A percentile compares a stretch with the other conserved stretches of the same genome.
These are phyloP conservation scores for Trypanosomatidae sp. DNA, from an alignment of 208 protist species.

Conservation along the genomic window DNA sequence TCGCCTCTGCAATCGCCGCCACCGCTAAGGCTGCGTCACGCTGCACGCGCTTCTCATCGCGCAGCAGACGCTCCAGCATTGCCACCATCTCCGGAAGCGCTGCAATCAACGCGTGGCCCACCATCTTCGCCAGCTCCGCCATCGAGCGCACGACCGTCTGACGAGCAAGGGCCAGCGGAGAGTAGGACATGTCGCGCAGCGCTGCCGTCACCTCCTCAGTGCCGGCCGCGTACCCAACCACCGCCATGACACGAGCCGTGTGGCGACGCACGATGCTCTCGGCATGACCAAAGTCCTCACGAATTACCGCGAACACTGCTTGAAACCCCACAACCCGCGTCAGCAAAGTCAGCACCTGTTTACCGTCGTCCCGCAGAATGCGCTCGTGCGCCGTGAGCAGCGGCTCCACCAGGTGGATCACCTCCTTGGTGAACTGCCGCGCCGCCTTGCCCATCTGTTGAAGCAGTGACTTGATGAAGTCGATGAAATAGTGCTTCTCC, in stretches of 20 bases:
- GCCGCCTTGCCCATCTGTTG: constrained; percentile 98
- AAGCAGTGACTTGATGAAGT: constrained; percentile 99
- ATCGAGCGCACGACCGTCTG: constrained; percentile 98
- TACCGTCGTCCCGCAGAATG: constrained; percentile 98
- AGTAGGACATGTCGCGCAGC: constrained; percentile 96
- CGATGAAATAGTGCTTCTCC: constrained; percentile 98
- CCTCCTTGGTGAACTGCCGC: constrained; percentile 97
- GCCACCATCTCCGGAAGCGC: constrained; percentile 95
- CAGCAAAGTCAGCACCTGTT: constrained; percentile 99
- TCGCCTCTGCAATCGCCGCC: constrained; percentile 96
- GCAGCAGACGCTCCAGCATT: constrained; percentile 95
- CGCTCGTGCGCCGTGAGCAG: constrained; percentile 98
- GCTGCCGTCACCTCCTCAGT: constrained; percentile 96
- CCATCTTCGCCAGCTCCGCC: constrained; percentile 97
- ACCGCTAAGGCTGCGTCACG: constrained; percentile 97
- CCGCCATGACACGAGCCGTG: constrained; percentile 97
- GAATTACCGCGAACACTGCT: constrained; percentile 97
- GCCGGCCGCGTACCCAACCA: constrained; percentile 97
- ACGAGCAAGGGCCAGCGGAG: constrained; percentile 96
- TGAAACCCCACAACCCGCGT: constrained; percentile 98
- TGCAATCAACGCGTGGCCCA: constrained; percentile 98
- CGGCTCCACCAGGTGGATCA: constrained; percentile 99
- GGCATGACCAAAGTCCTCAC: constrained; percentile 97
- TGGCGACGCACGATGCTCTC: constrained; percentile 98
- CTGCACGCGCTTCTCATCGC: constrained; percentile 95